These are phyloP conservation scores for Podospora comata DNA, from an alignment of 495 filamentous ascomycete genomes.

Conservation along the genomic window DNA sequence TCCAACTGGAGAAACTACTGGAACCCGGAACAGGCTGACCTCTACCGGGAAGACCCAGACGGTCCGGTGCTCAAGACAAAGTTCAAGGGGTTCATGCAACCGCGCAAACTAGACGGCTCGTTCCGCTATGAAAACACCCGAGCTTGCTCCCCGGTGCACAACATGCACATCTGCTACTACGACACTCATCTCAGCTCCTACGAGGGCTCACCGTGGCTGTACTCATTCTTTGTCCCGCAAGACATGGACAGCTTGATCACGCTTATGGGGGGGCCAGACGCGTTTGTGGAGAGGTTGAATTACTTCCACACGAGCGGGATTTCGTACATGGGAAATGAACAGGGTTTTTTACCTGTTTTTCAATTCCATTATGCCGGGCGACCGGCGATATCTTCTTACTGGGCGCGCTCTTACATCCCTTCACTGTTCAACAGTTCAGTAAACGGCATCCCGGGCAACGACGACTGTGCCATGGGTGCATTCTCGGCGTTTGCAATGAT, in stretches of 20 bases:
- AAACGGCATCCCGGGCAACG: slow-evolving; percentile 68
- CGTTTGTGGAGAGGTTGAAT: slow-evolving; percentile 58
- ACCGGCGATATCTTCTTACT: slow-evolving; percentile 59
- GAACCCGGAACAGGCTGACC: slow-evolving; percentile 42
- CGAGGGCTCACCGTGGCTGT: slow-evolving; percentile 69
- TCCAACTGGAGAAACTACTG: slow-evolving; percentile 57
- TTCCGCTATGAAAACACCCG: slow-evolving; percentile 67
- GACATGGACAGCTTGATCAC: slow-evolving; percentile 61
- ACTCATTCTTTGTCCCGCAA: slow-evolving; percentile 68
- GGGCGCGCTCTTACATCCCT: slow-evolving; percentile 64
- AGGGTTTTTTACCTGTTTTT: slow-evolving; percentile 65
- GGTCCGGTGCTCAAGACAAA: slow-evolving; percentile 29
- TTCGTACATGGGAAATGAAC: slow-evolving; percentile 71
- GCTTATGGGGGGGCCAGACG: slow-evolving; percentile 55
- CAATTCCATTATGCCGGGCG: slow-evolving; percentile 72
- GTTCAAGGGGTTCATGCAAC: slow-evolving; percentile 70
- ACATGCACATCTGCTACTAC: slow-evolving; percentile 48
- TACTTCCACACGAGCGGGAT: slow-evolving; percentile 63
- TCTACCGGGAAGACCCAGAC: slow-evolving; percentile 25
- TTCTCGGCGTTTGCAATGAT: slow-evolving; percentile 67
- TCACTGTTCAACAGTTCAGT: slow-evolving; percentile 59
- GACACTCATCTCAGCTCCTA: slow-evolving; percentile 66
- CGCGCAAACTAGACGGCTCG: slow-evolving; percentile 58
- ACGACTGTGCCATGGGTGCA: slow-evolving; percentile 73
- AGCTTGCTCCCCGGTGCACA: slow-evolving; percentile 53